A percentile compares a stretch with the other conserved stretches of the same genome.
These are phyloP conservation scores for Rubia balearica DNA, from an alignment of 305 asterid genomes.

Conservation along the genomic window DNA sequence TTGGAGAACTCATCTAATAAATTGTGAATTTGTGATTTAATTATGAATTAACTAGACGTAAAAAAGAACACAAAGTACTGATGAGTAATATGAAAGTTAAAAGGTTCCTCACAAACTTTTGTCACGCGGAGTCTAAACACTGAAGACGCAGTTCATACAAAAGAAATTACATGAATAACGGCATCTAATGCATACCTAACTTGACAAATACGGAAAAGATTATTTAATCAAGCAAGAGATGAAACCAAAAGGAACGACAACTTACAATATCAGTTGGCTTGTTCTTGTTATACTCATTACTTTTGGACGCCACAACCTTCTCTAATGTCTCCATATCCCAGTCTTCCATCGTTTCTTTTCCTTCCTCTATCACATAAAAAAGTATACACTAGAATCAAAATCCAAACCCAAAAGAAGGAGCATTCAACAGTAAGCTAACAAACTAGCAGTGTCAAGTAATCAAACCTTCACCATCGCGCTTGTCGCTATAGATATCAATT, in stretches of 20 bases:
- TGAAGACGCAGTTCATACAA: not conserved
- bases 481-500: slow-evolving; percentile 82
- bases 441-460: slow-evolving; percentile 11
- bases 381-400: slow-evolving; percentile 12
- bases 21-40: not conserved
- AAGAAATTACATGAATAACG: not conserved
- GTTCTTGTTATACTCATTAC: slow-evolving; percentile 86
- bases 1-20: not conserved
- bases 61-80: not conserved
- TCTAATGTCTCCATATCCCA: slow-evolving; percentile 93
- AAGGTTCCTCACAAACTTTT: not conserved
- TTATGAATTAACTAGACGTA: not conserved
- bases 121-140: not conserved
- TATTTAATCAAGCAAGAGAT: too few species aligned
- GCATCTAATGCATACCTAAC: not conserved
- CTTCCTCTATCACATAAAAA: slow-evolving; percentile 22
- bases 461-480: slow-evolving; percentile 67
- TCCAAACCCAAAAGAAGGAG: not conserved
- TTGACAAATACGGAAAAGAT: not conserved
- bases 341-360: slow-evolving; percentile 69
- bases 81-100: not conserved
- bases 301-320: slow-evolving; percentile 79
- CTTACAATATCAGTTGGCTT: slow-evolving; percentile 94
- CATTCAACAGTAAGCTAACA: not conserved
- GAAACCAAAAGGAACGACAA: slow-evolving; percentile 6